Base-by-base conservation (phyloP, 2,329 filamentous ascomycete species). In the Nannizziopsis barbatae region DNA sequence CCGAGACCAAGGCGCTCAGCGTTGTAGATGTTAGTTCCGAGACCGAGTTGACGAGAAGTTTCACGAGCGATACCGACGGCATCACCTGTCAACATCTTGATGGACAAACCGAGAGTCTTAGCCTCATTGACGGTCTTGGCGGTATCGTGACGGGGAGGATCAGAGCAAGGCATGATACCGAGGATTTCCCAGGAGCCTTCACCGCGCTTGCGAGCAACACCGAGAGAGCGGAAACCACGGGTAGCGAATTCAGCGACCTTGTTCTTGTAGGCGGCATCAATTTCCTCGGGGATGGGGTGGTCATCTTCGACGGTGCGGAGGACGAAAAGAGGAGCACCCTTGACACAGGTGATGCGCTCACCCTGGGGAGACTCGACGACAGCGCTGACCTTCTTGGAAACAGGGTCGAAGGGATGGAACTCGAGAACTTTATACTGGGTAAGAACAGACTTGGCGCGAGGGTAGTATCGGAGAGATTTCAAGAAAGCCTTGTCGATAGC, bases 81-180 rank as follows among this genome's bases (percentile, higher is more conserved):
- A 65, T 94, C 87, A 77, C 87, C 87, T 71, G 88, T 94, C 72
- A 94, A 79, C 86, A 94, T 94, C 77, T 94, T 94, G 71, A 94
- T 88, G 58, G 84, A 88, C 53, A 94, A 75, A 75, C 87, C 87
- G 51, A 94, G 80, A 55, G 74, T 77, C 76, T 92, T 90, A 62
- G 87, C 87, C 70, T 94, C 87, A 67, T 85, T 83, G 71, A 94
- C 85, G 53, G 88, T 94, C 67, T 86, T 85, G 60, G 82, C 86
- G 58, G 88, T 94, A 63, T 94, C 87, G 73, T 93, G 81, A 63
- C 88, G 85, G 58, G 87, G 87, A 59, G 88, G 88, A 67, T 94
- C 87, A 60, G 83, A 86, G 77, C 87, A 94, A 62, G 88, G 87
- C 85, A 94, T 90, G 62, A 95, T 94, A 61, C 87, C 87, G 58